phyloP scores from a whole-genome alignment of 106 monocot genomes.

The Acorus gramineus region DNA sequence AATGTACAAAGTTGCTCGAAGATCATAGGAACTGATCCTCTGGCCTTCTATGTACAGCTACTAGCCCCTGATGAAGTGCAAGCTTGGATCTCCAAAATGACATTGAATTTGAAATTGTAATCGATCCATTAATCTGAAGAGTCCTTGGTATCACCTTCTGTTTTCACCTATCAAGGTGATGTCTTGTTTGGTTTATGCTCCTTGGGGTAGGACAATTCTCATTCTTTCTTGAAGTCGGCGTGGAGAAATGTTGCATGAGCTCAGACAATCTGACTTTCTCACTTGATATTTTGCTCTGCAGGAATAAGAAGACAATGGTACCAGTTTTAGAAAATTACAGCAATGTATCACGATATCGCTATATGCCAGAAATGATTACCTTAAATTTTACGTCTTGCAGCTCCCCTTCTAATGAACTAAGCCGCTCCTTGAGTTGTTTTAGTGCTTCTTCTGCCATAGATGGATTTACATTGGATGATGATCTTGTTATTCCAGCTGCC shows the following conservation, averaged over 20 bases:
- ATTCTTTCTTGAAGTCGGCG: not conserved
- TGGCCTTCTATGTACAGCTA: too few relatives aligned
- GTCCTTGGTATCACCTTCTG: too few relatives aligned
- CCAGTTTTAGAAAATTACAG: not conserved
- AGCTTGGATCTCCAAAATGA: too few relatives aligned
- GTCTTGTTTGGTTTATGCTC: too few relatives aligned
- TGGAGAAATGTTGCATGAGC: conserved; percentile 11
- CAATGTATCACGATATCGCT: not conserved
- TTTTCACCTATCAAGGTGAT: too few relatives aligned
- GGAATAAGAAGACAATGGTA: not conserved
- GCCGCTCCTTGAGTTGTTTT: conserved; percentile 17
- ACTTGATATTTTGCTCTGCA: conserved; percentile 34
- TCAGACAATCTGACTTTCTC: conserved; percentile 31
- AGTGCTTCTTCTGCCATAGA: conserved; percentile 41
- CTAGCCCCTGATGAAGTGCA: too few relatives aligned
- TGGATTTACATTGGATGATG: conserved; percentile 11
- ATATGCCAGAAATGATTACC: conserved; percentile 17
- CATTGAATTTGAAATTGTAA: too few relatives aligned
- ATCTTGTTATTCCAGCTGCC: conserved; percentile 44
- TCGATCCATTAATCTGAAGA: too few relatives aligned
- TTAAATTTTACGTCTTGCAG: conserved; percentile 47
- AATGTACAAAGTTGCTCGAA: too few relatives aligned
- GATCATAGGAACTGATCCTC: too few relatives aligned
- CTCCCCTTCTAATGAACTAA: conserved; percentile 35
- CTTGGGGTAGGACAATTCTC: not conserved